These are phyloP conservation scores for Pichia occidentalis DNA, from an alignment of 805 yeast species.

Conservation along the genomic window DNA sequence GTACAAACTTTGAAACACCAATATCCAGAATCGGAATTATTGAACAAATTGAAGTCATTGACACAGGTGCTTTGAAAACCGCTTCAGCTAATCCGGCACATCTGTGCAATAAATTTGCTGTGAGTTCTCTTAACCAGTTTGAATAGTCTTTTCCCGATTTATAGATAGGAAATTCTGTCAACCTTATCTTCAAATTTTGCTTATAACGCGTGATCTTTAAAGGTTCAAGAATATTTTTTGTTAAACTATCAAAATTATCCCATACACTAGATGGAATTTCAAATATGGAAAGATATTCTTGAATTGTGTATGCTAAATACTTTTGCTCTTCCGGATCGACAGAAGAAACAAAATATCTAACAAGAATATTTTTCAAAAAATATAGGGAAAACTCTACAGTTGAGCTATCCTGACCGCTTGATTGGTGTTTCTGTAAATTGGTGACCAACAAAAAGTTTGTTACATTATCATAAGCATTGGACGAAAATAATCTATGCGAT, in stretches of 20 bases:
- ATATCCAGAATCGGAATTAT: constrained; percentile 39
- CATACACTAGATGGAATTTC: constrained; percentile 32
- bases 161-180: constrained; percentile 59
- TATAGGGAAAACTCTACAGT: constrained; percentile 55
- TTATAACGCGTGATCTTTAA: constrained; percentile 63
- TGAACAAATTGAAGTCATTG: constrained; percentile 5
- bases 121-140: constrained; percentile 66
- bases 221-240: constrained; percentile 71
- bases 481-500: not conserved
- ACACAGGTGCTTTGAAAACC: constrained; percentile 3
- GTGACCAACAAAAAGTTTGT: constrained; percentile 14
- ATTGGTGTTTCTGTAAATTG: constrained; percentile 39
- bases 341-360: constrained; percentile 84
- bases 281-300: constrained; percentile 51
- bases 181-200: constrained; percentile 38
- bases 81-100: constrained; percentile 20
- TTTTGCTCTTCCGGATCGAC: constrained; percentile 80
- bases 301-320: constrained; percentile 83
- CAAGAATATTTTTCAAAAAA: constrained; percentile 63
- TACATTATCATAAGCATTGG: constrained; percentile 11
- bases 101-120: constrained; percentile 57
- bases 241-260: constrained; percentile 55
- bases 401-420: constrained; percentile 56
- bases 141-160: constrained; percentile 47
- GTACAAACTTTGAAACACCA: constrained; percentile 57